Conservation (phyloP, 768 basidiomycete species). For the Nevesoporus exiguus region DNA sequence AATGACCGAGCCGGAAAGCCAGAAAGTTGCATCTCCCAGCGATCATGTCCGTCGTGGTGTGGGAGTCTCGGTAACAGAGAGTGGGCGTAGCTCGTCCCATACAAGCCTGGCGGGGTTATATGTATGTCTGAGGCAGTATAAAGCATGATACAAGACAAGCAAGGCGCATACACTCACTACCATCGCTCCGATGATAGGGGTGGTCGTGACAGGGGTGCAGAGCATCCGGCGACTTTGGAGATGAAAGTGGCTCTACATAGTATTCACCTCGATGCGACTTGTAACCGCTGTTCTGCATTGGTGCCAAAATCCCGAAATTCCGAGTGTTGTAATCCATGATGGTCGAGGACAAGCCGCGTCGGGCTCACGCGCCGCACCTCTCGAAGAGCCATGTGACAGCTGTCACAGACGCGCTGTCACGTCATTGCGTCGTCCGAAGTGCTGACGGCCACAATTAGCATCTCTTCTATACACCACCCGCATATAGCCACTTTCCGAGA, state of each 20-base stretch:
- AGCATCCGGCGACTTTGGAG: conserved; percentile 11
- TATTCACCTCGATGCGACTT: not conserved
- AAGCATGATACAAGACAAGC: not conserved
- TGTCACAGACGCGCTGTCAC: conserved; percentile 29
- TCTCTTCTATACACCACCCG: not conserved
- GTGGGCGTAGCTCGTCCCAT: conserved; percentile 1
- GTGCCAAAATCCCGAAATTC: not conserved
- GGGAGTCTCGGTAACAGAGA: conserved; percentile 1
- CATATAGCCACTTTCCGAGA: conserved; percentile 14
- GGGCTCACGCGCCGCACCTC: not conserved
- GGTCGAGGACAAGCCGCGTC: conserved; percentile 8
- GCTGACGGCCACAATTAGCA: not conserved
- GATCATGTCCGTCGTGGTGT: not conserved
- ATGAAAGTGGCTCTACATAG: not conserved
- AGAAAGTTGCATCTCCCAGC: not conserved
- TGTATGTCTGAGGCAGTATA: conserved; percentile 35
- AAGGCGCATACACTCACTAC: conserved; percentile 29
- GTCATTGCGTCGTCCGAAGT: conserved; percentile 7
- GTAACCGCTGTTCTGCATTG: not conserved
- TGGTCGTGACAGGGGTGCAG: conserved; percentile 3
- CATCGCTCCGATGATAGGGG: conserved; percentile 5
- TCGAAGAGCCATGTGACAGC: conserved; percentile 16
- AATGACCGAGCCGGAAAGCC: not conserved
- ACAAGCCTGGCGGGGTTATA: conserved; percentile 34
- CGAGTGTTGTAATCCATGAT: conserved; percentile 16